Evolutionary conservation across 441 rosid genomes (phyloP), one percentile per base, ranked within the genome.

Genomic region (Gossypium schwendimanii): DNA sequence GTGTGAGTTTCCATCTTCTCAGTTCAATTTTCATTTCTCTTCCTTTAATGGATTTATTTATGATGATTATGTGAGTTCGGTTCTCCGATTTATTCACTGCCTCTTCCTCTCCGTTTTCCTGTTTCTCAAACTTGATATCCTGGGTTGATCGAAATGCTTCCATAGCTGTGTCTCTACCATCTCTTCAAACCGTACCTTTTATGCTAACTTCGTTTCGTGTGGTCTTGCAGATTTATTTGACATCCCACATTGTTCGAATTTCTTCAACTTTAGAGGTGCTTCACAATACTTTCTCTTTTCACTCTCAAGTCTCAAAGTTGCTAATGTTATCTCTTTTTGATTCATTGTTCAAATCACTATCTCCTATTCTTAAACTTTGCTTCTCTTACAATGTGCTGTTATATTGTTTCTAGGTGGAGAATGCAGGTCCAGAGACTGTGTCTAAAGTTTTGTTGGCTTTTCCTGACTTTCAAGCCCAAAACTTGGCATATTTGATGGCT

Each of bases 171-270:
- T 20, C 54, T 64, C 53, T 44, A 44, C 45, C 18, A 20, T 44
- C 17, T 17, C 18, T 12, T 49, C 69, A 11, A 44, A 24, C 69
- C 6, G 53, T 20, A 20, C 21, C 6, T 5, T 44, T 20, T 20
- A 3, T 41, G 59, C 55, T 70, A 69, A 67, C 44, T 0, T 6
- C 17, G 8, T 6, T 69, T 33, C 6, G 0, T 75, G 17, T 47
- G 59, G 18, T 71, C 4, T 63, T 85, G 87, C 88, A 95, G 99
- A 80, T 93, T 84, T 96, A 91, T 87, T 83, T 90, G 79, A 89
- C 91, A 0, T 89, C 97, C 11, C 95, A 90, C 20, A 78, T 95
- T 58, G 91, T 84, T 47, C 98, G 99, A 14, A 70, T 86, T 65
- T 75, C 87, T 2, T 86, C 97, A 6, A 82, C 88, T 7, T 74